These are phyloP conservation scores for Cladosporium sphaerospermum DNA, from an alignment of 2,329 filamentous ascomycete genomes.

Conservation along the genomic window DNA sequence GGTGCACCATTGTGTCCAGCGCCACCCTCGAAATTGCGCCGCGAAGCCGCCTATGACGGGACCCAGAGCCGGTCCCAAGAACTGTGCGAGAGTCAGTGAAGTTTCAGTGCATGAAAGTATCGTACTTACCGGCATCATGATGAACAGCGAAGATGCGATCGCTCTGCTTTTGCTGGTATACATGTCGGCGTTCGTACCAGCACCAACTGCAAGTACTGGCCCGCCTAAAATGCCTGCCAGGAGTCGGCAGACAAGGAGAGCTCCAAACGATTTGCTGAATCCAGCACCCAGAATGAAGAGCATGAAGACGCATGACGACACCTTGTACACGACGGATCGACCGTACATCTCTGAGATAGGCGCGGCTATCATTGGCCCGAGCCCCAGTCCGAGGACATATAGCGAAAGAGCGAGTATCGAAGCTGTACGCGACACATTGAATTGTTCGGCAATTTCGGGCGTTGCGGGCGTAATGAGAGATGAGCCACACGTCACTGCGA, in stretches of 20 bases:
- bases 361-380: conserved; percentile 66
- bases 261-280: conserved; percentile 57
- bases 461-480: conserved; percentile 21
- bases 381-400: conserved; percentile 58
- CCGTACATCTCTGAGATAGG: conserved; percentile 68
- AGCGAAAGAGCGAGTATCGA: conserved; percentile 55
- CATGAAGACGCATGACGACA: conserved; percentile 59
- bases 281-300: conserved; percentile 42
- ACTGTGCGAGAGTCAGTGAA: conserved; percentile 7
- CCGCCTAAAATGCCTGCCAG: conserved; percentile 30
- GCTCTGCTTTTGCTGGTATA: conserved; percentile 31
- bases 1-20: conserved; percentile 40
- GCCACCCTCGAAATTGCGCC: conserved; percentile 37
- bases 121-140: conserved; percentile 30
- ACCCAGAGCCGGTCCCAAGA: conserved; percentile 18
- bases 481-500: conserved; percentile 29
- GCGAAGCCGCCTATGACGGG: conserved; percentile 41
- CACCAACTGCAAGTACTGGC: conserved; percentile 37
- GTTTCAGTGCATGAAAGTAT: background rate
- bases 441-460: conserved; percentile 32
- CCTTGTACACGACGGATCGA: conserved; percentile 61
- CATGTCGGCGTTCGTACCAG: conserved; percentile 37
- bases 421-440: conserved; percentile 49
- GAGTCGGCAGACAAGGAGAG: conserved; percentile 62
- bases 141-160: conserved; percentile 30